Base-by-base conservation (phyloP, 2,329 filamentous ascomycete genomes). In the Cercospora sp. region DNA sequence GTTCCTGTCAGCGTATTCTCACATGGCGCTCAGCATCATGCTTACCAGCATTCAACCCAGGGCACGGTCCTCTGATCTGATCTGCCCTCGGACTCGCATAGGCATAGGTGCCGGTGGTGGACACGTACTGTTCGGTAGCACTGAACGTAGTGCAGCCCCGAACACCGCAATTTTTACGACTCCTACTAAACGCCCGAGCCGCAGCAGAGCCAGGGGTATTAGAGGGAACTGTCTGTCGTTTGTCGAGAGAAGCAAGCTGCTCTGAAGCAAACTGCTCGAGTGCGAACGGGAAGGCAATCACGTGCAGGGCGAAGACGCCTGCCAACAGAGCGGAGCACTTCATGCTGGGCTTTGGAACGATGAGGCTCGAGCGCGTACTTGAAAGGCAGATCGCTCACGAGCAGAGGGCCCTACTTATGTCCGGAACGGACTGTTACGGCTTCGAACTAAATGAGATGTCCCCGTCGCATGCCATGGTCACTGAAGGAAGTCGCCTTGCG, bases 51-150 rank as follows among this genome's bases (percentile, higher is more conserved):
- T 21, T 58, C 65, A 37, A 28, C 59, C 65, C 66, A n/a, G 68
- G 68, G 28, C 68, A 69, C 12, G 68, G 68, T 10, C 68, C 68
- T 49, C 73, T 68, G 57, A 80, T 63, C 30, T 71, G 68, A 61
- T 64, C 63, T 10, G 61, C 28, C 32, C 61, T 37, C 10, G 69
- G 69, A 43, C 59, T 55, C 7, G 34, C 32, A 30, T 67, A 67
- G n/a, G 63, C 63, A 55, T 67, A 30, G 26, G 37, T 40, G 21
- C 64, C 64, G 30, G 63, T 63, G 43, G 58, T 64, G 6, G 67
- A 69, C 16, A 69, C 64, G 8, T 59, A 55, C 51, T 69, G 67
- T 26, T 45, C 53, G 10, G 30, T 37, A 9, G 67, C 63, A 57
- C 66, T 40, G 59, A 66, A 69, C 21, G 63, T 66, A 7, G 51